These are phyloP conservation scores for Spathaspora girioi DNA, from an alignment of 805 yeast genomes.

Conservation along the genomic window DNA sequence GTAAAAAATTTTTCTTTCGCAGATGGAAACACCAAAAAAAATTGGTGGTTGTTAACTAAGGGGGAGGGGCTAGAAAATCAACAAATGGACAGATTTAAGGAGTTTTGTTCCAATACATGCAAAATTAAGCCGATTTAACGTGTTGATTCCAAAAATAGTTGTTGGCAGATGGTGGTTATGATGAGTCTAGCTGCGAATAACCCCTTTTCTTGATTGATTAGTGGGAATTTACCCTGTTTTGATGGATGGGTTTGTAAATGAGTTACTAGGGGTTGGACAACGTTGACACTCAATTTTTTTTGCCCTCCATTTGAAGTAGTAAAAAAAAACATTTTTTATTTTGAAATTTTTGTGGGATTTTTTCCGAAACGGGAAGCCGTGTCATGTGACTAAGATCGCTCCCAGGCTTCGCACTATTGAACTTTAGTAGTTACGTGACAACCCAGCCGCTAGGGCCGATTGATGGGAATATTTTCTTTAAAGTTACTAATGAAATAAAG, in stretches of 20 bases:
- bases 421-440: background rate
- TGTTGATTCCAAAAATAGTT: background rate
- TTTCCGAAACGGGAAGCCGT: background rate
- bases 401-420: too few species aligned
- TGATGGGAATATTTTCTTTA: too few species aligned
- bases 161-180: background rate
- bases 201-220: conserved; percentile 11
- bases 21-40: background rate
- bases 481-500: too few species aligned
- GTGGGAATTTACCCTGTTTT: conserved; percentile 5
- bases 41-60: background rate
- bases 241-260: background rate
- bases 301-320: background rate
- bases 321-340: background rate
- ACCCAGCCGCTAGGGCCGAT: background rate
- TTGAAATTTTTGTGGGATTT: background rate
- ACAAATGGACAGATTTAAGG: background rate
- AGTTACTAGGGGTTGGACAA: background rate
- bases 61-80: background rate
- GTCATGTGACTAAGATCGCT: background rate
- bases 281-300: background rate
- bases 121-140: background rate
- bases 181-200: conserved; percentile 4
- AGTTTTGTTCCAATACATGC: background rate
- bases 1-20: conserved; percentile 5